Evolutionary conservation across 495 filamentous ascomycete genomes (phyloP), one percentile per base, ranked within the genome.

Genomic region (Xylaria flabelliformis): DNA sequence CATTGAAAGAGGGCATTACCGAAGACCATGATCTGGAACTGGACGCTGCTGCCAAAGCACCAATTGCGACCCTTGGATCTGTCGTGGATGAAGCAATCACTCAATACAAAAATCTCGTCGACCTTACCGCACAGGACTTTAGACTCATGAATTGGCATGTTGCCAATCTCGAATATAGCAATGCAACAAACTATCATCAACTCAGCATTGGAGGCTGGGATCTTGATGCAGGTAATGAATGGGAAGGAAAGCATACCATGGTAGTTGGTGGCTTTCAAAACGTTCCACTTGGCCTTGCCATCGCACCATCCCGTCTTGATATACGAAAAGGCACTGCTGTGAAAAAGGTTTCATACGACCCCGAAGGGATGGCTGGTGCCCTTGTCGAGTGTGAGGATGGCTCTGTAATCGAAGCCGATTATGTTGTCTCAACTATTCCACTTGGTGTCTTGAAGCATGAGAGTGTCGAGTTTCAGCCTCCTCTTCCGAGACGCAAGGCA

Each of bases 91-190:
- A 93, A 67, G 93, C 94, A 21, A 90, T 98, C 65, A 86, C 86
- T 26, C 94, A 98, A 76, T 99, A 97, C 80, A 91, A 92, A 72
- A 87, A 87, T 51, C 87, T 98, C 68, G 86, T 98, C 24, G 91
- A 96, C 58, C 82, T 99, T 36, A 93, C 90, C 0, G 89, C 94
- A 0, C 92, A 92, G 76, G 96, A 98, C 74, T 90, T 97, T 82
- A 88, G 96, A 59, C 85, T 98, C 42, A 86, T 98, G 74, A 99
- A 98, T 77, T 99, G 96, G 96, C 97, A 99, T 82, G 91, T 97
- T 79, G 96, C 97, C 71, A 99, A 99, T 76, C 86, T 98, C 39
- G 96, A 99, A 78, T 99, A 99, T 77, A 95, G 95, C 59, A 98
- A 98, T 77, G 97, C 96, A 0, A 90, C 88, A 6, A 97, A 94